Percentiles rank a stretch among this genome's conserved stretches.
Conservation (phyloP, 345 rosid species). For the Noccaea bulbosa region DNA sequence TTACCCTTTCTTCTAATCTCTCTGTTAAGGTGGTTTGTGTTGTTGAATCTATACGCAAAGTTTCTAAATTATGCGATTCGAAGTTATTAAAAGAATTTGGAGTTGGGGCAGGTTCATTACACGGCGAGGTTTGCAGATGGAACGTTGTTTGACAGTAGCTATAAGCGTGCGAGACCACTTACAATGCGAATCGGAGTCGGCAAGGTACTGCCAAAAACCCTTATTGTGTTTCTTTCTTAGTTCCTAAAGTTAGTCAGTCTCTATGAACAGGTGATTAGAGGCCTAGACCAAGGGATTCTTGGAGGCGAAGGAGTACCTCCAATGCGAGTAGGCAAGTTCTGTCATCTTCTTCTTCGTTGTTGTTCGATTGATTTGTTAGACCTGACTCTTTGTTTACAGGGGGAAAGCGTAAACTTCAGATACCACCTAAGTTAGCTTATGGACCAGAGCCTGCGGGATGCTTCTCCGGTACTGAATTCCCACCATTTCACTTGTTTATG, state of each 20-base stretch:
- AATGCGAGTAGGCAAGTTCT: conserved; percentile 71
- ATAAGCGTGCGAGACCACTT: conserved; percentile 89
- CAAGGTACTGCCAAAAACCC: conserved; percentile 57
- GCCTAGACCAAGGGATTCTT: conserved; percentile 89
- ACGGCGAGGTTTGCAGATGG: conserved; percentile 96
- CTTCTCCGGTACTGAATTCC: conserved; percentile 65
- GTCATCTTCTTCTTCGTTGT: neutral
- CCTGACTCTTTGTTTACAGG: conserved; percentile 49
- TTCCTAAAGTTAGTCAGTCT: too few relatives aligned
- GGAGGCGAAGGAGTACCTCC: conserved; percentile 96
- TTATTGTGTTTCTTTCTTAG: neutral
- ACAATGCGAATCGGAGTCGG: conserved; percentile 94
- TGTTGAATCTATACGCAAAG: neutral
- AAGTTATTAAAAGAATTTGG: conserved; percentile 29
- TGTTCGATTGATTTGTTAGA: neutral
- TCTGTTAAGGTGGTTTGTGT: neutral
- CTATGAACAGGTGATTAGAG: conserved; percentile 64
- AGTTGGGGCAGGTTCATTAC: conserved; percentile 62
- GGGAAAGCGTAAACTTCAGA: conserved; percentile 82
- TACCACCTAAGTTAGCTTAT: conserved; percentile 87
- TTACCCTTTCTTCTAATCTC: neutral
- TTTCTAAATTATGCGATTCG: neutral
- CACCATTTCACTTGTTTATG: neutral
- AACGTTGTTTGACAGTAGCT: conserved; percentile 87
- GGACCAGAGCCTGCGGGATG: conserved; percentile 99